Evolutionary conservation across 345 rosid species (phyloP).

Genomic region (Citrus hindsii): DNA sequence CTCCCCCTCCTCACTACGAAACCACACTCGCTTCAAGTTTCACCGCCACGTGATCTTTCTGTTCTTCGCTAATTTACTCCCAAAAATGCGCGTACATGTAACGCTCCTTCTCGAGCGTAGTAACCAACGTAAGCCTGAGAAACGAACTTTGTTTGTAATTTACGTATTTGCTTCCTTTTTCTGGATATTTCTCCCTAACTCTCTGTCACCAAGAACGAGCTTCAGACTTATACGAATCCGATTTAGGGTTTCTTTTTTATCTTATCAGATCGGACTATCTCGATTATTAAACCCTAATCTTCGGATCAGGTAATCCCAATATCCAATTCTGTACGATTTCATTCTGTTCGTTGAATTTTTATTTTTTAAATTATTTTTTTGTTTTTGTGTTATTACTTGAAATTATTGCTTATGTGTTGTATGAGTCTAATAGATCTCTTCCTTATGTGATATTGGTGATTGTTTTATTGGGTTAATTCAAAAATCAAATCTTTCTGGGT

Average conservation of each 20-base stretch:
- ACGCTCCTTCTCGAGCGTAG: not conserved
- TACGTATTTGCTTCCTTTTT: not conserved
- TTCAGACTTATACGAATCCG: constrained; percentile 23
- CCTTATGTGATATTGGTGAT: not conserved
- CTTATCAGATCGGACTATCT: not conserved
- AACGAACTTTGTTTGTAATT: not conserved
- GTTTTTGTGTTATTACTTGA: not conserved
- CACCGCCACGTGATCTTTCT: not conserved
- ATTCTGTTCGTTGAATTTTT: not conserved
- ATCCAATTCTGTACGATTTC: not conserved
- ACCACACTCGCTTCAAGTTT: not conserved
- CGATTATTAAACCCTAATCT: constrained; percentile 24
- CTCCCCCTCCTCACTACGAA: not conserved
- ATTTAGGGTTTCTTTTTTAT: constrained; percentile 20
- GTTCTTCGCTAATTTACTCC: not conserved
- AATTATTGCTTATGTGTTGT: not conserved
- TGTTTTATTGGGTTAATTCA: not conserved
- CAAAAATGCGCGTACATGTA: not conserved
- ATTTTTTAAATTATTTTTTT: not conserved
- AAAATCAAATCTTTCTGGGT: not conserved
- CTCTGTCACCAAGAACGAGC: not conserved
- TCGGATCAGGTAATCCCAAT: constrained; percentile 31
- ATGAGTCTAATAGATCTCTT: not conserved
- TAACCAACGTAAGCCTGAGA: not conserved
- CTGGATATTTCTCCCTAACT: no score